Conservation (phyloP, 768 basidiomycete genomes). For the Butyriboletus loyo region DNA sequence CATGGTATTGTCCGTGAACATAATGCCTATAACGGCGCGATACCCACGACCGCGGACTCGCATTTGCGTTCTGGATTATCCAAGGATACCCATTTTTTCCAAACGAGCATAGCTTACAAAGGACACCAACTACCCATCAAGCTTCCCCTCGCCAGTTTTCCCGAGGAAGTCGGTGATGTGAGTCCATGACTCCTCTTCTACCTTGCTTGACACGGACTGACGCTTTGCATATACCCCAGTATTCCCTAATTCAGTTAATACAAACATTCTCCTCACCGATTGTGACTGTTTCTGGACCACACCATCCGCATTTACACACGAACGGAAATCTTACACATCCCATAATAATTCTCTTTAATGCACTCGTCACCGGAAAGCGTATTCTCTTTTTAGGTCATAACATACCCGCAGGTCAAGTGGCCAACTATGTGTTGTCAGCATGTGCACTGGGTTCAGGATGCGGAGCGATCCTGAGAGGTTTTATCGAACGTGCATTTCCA, state of each 20-base stretch:
- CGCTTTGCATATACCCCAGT: constrained; percentile 45
- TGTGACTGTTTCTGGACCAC: constrained; percentile 64
- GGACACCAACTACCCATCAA: constrained; percentile 85
- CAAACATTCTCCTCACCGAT: constrained; percentile 70
- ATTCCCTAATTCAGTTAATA: constrained; percentile 87
- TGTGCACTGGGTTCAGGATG: constrained; percentile 92
- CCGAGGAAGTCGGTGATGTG: constrained; percentile 97
- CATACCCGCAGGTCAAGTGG: constrained; percentile 86
- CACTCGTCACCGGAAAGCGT: constrained; percentile 91
- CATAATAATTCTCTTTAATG: constrained; percentile 94
- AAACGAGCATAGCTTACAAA: constrained; percentile 81
- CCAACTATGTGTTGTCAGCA: constrained; percentile 88
- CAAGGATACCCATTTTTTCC: constrained; percentile 94
- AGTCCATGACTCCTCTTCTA: constrained; percentile 30
- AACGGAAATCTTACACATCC: constrained; percentile 89
- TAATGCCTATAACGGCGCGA: constrained; percentile 33
- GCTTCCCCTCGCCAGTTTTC: constrained; percentile 84
- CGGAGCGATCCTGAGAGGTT: constrained; percentile 78
- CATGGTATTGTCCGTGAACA: constrained; percentile 46
- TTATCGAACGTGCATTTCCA: constrained; percentile 90
- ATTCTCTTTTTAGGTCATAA: constrained; percentile 93
- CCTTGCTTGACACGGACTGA: constrained; percentile 9
- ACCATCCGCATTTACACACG: constrained; percentile 92
- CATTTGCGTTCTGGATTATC: constrained; percentile 47
- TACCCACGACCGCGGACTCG: constrained; percentile 45